These are phyloP conservation scores for Chondrus crispus DNA, from an alignment of 23 red algal species.

Conservation along the genomic window DNA sequence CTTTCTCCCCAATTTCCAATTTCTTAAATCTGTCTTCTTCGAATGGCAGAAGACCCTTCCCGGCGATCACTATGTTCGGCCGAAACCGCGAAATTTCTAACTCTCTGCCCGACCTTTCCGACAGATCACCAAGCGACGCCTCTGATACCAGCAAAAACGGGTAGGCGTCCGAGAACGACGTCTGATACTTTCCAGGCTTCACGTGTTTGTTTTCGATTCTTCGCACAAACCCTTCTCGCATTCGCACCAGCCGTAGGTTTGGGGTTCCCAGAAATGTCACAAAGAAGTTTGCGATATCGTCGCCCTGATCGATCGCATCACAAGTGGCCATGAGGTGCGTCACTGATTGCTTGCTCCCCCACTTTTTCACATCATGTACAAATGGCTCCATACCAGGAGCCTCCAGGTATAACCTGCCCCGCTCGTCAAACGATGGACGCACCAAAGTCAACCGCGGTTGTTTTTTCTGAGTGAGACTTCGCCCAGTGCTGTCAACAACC, in stretches of 20 bases:
- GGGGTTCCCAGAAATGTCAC: constrained; percentile 9
- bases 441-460: constrained; percentile 37
- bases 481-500: constrained; percentile 53
- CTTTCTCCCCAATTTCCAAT: not conserved
- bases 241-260: constrained; percentile 2
- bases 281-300: constrained; percentile 16
- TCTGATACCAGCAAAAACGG: not conserved
- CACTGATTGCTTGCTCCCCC: not conserved
- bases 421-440: not conserved
- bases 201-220: not conserved
- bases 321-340: not conserved
- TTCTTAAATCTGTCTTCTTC: constrained; percentile 46
- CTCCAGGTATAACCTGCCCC: not conserved
- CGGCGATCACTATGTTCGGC: constrained; percentile 17
- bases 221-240: constrained; percentile 13
- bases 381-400: constrained; percentile 5
- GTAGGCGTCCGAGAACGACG: constrained; percentile 10
- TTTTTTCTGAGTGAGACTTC: constrained; percentile 44
- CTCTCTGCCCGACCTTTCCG: not conserved
- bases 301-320: constrained; percentile 47
- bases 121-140: not conserved
- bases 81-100: not conserved
- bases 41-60: not conserved
- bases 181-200: not conserved
- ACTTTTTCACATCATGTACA: not conserved